phyloP scores from a whole-genome alignment of 108 stramenopile species.

The Pelagomonas calceolata region DNA sequence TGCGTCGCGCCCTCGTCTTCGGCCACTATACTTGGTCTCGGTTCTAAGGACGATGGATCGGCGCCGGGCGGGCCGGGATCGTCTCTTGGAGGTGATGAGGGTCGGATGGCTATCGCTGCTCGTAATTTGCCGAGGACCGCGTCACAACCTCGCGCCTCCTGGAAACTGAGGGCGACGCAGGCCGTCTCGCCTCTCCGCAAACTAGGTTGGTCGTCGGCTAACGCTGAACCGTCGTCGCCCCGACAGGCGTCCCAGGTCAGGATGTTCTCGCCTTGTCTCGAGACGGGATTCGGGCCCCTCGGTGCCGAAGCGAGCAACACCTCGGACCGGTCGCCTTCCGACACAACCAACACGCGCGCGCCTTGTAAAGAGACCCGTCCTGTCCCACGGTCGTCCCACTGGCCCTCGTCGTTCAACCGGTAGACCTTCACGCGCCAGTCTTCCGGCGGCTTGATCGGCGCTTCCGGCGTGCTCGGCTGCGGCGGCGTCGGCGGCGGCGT shows the following conservation, averaged over 20 bases:
- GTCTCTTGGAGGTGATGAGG: too few species aligned
- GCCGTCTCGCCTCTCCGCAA: background rate
- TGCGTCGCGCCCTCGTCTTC: too few species aligned
- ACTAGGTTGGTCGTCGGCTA: background rate
- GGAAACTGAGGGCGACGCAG: background rate
- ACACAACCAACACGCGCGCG: background rate
- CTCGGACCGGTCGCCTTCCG: background rate
- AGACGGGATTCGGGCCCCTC: too few species aligned
- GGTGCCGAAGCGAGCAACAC: too few species aligned
- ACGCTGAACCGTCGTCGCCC: background rate
- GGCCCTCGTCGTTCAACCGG: background rate
- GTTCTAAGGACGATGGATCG: too few species aligned
- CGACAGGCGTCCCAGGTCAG: background rate
- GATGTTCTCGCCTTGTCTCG: background rate
- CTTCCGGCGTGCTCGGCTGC: background rate
- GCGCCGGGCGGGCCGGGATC: too few species aligned
- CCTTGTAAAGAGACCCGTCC: background rate
- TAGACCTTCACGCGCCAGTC: background rate
- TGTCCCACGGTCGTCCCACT: background rate
- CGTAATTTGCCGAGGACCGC: background rate
- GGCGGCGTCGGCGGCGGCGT: background rate
- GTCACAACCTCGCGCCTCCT: background rate
- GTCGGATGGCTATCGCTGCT: too few species aligned
- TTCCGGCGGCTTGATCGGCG: background rate
- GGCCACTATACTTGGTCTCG: too few species aligned